Evolutionary conservation across 345 rosid genomes (phyloP).

Genomic region (Adansonia digitata): DNA sequence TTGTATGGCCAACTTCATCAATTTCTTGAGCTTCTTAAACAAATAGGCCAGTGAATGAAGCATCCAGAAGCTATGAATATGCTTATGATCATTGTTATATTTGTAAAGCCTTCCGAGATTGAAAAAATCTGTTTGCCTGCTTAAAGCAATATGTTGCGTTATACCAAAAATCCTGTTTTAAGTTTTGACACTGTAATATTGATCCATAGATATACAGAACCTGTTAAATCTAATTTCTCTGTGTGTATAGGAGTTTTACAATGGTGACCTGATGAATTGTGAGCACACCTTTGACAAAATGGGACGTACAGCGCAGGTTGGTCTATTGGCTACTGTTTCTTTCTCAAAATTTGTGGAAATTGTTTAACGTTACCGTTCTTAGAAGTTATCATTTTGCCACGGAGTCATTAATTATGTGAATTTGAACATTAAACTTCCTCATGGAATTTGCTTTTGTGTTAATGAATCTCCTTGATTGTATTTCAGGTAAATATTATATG

Average conservation of each 20-base stretch:
- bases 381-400: not conserved
- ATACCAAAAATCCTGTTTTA: not conserved
- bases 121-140: not conserved
- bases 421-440: slow-evolving; percentile 3
- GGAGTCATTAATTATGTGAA: not conserved
- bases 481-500: slow-evolving; percentile 80
- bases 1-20: not conserved
- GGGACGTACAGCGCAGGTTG: slow-evolving; percentile 92
- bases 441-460: not conserved
- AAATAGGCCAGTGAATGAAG: not conserved
- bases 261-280: slow-evolving; percentile 72
- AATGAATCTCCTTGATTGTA: slow-evolving; percentile 9
- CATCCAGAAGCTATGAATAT: not conserved
- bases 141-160: not conserved
- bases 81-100: not conserved
- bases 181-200: not conserved
- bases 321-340: slow-evolving; percentile 13
- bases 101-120: not conserved
- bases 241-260: slow-evolving; percentile 58
- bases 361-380: not conserved
- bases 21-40: not conserved
- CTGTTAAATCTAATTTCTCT: slow-evolving; percentile 7
- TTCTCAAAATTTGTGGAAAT: not conserved
- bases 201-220: not conserved
- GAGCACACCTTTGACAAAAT: slow-evolving; percentile 76